Conservation (phyloP, 129 eudicot genomes). For the Flaveria ramosissima region DNA sequence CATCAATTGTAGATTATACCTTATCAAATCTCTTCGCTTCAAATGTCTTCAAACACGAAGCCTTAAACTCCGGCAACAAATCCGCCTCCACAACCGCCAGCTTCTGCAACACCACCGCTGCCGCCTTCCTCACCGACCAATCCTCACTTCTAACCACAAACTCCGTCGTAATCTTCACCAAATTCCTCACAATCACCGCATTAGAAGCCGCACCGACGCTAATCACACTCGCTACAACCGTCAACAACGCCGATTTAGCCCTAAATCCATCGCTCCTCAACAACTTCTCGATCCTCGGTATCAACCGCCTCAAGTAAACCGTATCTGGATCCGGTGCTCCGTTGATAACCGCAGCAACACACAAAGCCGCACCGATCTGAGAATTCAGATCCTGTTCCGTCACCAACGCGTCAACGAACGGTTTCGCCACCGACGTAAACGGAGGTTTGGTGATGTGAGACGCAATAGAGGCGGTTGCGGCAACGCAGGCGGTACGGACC, state of each 20-base stretch:
- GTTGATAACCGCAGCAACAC: conserved; percentile 60
- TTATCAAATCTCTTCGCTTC: conserved; percentile 73
- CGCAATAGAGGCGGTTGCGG: conserved; percentile 52
- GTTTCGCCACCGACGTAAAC: conserved; percentile 51
- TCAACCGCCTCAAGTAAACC: conserved; percentile 44
- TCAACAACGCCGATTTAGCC: conserved; percentile 72
- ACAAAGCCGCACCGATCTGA: conserved; percentile 77
- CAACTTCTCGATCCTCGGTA: conserved; percentile 72
- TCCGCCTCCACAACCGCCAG: conserved; percentile 60
- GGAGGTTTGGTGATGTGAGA: conserved; percentile 55
- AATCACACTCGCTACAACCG: conserved; percentile 51
- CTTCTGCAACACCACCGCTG: conserved; percentile 69
- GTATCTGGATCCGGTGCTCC: conserved; percentile 55
- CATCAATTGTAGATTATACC: conserved; percentile 34
- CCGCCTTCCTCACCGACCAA: conserved; percentile 78
- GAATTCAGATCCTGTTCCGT: conserved; percentile 74
- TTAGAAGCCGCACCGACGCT: conserved; percentile 53
- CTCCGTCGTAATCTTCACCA: conserved; percentile 52
- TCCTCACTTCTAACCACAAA: conserved; percentile 69
- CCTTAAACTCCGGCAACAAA: conserved; percentile 53
- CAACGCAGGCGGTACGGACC: conserved; percentile 63
- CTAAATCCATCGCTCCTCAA: conserved; percentile 57
- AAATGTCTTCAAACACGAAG: conserved; percentile 61
- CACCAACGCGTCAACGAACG: conserved; percentile 65
- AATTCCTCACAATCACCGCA: conserved; percentile 39